Evolutionary conservation across 306 rosid species (phyloP).

Genomic region (Carpinus fangiana): DNA sequence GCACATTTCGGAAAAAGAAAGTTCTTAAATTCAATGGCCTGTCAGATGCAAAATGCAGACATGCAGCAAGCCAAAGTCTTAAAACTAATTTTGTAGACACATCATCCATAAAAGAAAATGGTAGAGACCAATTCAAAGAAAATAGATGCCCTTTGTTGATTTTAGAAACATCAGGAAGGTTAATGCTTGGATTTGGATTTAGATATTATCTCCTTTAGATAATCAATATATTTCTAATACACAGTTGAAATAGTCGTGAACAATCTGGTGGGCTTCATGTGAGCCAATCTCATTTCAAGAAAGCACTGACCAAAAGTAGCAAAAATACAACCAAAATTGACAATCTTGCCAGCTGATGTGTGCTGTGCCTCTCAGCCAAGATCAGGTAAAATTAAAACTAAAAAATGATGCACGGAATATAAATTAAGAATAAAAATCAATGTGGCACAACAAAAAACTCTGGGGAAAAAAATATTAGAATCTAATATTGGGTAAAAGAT

Average conservation of each 20-base stretch:
- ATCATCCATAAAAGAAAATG: not conserved
- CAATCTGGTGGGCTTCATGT: not conserved
- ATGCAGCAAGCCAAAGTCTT: not conserved
- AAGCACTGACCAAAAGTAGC: not conserved
- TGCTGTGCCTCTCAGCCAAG: not conserved
- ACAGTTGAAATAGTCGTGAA: not conserved
- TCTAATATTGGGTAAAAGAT: not conserved
- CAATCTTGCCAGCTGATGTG: not conserved
- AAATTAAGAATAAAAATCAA: not conserved
- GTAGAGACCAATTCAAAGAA: too few species aligned
- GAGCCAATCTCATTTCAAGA: not conserved
- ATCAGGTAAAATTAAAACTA: not conserved
- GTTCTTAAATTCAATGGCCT: not conserved
- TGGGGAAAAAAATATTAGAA: not conserved
- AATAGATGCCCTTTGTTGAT: too few species aligned
- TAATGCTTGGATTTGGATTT: not conserved
- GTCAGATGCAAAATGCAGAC: not conserved
- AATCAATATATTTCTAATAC: not conserved
- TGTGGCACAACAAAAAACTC: not conserved
- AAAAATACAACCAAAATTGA: not conserved
- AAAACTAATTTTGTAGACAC: not conserved
- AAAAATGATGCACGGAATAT: not conserved
- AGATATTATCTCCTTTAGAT: not conserved
- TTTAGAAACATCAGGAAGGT: not conserved
- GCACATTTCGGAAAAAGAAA: constrained; percentile 13